Conservation (phyloP, 208 protist species). For the Polymyxa betae region DNA sequence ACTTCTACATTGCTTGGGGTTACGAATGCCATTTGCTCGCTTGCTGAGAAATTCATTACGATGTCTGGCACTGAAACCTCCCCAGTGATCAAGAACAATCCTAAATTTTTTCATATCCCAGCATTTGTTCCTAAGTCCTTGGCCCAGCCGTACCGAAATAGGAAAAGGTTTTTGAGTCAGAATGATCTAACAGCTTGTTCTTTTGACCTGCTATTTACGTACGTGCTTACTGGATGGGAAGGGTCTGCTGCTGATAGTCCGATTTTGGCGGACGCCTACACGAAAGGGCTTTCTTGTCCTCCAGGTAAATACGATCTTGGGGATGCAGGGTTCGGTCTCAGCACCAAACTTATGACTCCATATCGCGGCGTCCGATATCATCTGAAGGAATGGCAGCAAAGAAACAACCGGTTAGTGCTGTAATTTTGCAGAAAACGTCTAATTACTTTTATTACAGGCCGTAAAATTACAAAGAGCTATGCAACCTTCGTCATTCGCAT, state of each 20-base stretch:
- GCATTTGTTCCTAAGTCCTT: background rate
- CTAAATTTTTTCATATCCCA: background rate
- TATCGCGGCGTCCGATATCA: background rate
- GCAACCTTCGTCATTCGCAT: background rate
- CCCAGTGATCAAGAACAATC: background rate
- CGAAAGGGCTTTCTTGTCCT: background rate
- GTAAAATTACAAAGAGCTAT: background rate
- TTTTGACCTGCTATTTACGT: background rate
- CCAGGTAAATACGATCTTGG: background rate
- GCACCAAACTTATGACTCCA: background rate
- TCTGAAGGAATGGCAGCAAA: background rate
- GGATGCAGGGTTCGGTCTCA: background rate
- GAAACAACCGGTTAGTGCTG: background rate
- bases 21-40: background rate
- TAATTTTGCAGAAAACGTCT: background rate
- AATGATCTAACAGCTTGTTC: background rate
- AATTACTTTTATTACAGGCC: too few relatives aligned
- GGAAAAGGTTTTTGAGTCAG: background rate
- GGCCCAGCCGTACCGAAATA: background rate
- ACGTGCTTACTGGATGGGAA: background rate
- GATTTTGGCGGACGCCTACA: background rate
- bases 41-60: background rate
- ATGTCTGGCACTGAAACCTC: background rate
- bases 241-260: background rate
- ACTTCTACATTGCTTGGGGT: background rate